A percentile compares a stretch with the other conserved stretches of the same genome.
Conservation (phyloP, 2,329 filamentous ascomycete genomes). For the Claviceps purpurea region DNA sequence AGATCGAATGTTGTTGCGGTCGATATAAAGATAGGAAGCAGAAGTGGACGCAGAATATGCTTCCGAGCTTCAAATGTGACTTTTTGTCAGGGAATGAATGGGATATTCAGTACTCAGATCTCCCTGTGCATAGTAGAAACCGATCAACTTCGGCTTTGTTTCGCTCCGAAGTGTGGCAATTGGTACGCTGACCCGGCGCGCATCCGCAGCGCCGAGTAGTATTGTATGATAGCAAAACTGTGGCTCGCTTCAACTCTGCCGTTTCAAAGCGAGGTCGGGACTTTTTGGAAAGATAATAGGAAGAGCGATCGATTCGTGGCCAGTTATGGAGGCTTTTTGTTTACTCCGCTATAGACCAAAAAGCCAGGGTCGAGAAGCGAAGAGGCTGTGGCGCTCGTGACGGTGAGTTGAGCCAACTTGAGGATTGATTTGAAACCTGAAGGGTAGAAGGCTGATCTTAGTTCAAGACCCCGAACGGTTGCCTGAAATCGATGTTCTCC, state of each 20-base stretch:
- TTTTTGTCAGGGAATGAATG: background rate
- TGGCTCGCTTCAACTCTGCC: conserved; percentile 4
- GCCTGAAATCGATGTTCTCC: background rate
- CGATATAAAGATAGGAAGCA: background rate
- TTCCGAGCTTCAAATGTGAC: background rate
- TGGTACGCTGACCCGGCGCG: conserved; percentile 18
- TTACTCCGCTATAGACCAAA: conserved; percentile 93
- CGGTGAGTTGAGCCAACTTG: conserved; percentile 88
- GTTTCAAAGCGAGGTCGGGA: background rate
- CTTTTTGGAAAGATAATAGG: background rate
- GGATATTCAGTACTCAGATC: conserved; percentile 17
- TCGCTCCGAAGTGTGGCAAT: background rate
- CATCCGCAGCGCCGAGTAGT: conserved; percentile 23
- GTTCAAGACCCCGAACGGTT: background rate
- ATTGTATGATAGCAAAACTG: conserved; percentile 17
- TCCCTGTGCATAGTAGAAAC: background rate
- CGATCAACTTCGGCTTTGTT: background rate
- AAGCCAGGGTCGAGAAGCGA: conserved; percentile 85
- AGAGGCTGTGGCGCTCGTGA: conserved; percentile 55
- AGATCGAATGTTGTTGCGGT: background rate
- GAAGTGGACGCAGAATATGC: background rate
- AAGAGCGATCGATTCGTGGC: background rate
- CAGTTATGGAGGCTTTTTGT: conserved; percentile 96
- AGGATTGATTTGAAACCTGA: conserved; percentile 45
- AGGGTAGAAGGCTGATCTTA: background rate